A percentile compares a stretch with the other conserved stretches of the same genome.
Conservation (phyloP, 179 eudicot species). For the Silene noctiflora region DNA sequence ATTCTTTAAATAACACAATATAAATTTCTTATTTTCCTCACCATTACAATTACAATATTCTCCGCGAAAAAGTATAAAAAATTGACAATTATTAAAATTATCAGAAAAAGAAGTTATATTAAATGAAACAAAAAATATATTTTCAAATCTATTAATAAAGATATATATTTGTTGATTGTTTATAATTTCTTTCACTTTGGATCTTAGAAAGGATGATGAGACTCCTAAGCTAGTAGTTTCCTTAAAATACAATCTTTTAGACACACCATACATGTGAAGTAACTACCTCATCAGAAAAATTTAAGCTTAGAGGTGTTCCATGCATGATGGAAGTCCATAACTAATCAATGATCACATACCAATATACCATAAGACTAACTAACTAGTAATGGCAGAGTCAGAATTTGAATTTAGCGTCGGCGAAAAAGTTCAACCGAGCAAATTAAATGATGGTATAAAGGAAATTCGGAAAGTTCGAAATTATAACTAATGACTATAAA, state of each 20-base stretch:
- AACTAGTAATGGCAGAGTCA: too few relatives aligned
- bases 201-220: background rate
- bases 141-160: background rate
- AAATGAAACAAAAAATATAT: background rate
- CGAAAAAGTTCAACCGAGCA: too few relatives aligned
- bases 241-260: background rate
- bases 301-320: background rate
- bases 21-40: background rate
- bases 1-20: too few relatives aligned
- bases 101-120: background rate
- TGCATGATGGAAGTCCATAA: slow-evolving; percentile 12
- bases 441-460: too few relatives aligned
- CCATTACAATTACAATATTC: too few relatives aligned
- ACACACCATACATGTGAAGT: slow-evolving; percentile 18
- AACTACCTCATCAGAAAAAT: slow-evolving; percentile 7
- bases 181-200: background rate
- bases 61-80: too few relatives aligned
- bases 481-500: too few relatives aligned
- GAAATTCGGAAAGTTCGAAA: too few relatives aligned
- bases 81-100: background rate
- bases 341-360: background rate
- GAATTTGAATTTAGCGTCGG: too few relatives aligned
- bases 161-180: background rate
- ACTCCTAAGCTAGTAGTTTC: background rate
- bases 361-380: background rate